phyloP scores from a whole-genome alignment of 371 early-diverging fungal genomes.

The Synchytrium microbalum region DNA sequence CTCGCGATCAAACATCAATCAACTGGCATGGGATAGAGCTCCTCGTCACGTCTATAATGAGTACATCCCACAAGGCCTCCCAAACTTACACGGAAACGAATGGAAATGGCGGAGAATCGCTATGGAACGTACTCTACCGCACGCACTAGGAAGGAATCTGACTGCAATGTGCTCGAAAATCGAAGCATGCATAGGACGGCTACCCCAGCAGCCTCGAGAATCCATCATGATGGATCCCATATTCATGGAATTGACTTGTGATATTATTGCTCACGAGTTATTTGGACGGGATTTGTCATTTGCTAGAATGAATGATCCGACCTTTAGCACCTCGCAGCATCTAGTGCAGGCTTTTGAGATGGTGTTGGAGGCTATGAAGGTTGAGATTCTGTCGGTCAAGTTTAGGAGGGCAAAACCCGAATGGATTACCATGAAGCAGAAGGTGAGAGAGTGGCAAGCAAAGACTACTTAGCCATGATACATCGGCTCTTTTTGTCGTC shows the following conservation, averaged over 20 bases:
- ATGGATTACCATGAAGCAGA: neutral
- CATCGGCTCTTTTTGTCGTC: too few species aligned
- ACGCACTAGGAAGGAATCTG: neutral
- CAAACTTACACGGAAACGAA: neutral
- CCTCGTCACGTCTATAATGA: neutral
- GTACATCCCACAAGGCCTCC: neutral
- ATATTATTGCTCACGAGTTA: neutral
- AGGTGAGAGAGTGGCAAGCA: too few species aligned
- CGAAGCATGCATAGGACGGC: neutral
- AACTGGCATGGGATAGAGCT: neutral
- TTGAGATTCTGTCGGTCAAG: neutral
- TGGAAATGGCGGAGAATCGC: neutral
- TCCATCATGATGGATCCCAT: neutral
- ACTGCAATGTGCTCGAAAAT: neutral
- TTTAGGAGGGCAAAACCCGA: neutral
- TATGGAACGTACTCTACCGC: neutral
- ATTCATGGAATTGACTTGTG: neutral
- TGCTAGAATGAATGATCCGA: neutral
- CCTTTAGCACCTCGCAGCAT: neutral
- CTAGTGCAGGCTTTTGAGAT: neutral
- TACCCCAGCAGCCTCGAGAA: too few species aligned
- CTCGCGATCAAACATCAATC: neutral
- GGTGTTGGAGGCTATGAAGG: neutral
- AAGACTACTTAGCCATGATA: too few species aligned
- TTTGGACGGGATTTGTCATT: neutral